Base-by-base conservation (phyloP, 306 rosid genomes). In the Trifolium subterraneum region DNA sequence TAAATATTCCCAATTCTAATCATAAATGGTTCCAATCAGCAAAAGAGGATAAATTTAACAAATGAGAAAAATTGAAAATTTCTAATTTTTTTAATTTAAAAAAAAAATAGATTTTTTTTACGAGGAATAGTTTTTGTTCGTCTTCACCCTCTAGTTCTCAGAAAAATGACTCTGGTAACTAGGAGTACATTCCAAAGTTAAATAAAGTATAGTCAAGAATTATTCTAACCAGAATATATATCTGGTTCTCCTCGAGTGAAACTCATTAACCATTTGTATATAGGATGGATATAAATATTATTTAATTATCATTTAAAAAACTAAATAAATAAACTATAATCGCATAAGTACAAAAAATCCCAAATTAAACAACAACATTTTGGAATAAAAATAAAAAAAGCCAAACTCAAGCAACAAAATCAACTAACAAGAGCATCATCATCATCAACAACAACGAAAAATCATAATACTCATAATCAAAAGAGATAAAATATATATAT, bases 311-410 rank as follows among this genome's bases (percentile, higher is more conserved):
- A 1, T 38, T 7, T 15, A 36, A 39, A 39, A 39, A 9, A 39
- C 44, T 39, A 39, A 39, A 39, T 10, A 39, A 39, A 39, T 39
- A 39, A 39, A 39, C 11, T 10, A 39, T 39, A 39, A 13, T 10
- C 13, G 13, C 44, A 39, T 39, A 10, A 10, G 13, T 39, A 39
- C 44, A 39, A 39, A 42, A 42, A 79, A 45, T 65, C 64, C 75
- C 79, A 73, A 73, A 79, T 79, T 66, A 56, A 73, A 78, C 62
- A 52, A 59, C 39, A 51, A 59, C 29, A 10, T 54, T 64, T 78
- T 6, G 29, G 68, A 63, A 69, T 6, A 23, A 70, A 77, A 61
- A 61, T 27, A 59, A 38, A 42, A 71, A 55, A 36, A 36, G 10
- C 52, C 23, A 59, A 33, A 62, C 41, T 64, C 42, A 66, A 66